These are phyloP conservation scores for Acanthamoeba castellanii DNA, from an alignment of 208 protist genomes.

Conservation along the genomic window DNA sequence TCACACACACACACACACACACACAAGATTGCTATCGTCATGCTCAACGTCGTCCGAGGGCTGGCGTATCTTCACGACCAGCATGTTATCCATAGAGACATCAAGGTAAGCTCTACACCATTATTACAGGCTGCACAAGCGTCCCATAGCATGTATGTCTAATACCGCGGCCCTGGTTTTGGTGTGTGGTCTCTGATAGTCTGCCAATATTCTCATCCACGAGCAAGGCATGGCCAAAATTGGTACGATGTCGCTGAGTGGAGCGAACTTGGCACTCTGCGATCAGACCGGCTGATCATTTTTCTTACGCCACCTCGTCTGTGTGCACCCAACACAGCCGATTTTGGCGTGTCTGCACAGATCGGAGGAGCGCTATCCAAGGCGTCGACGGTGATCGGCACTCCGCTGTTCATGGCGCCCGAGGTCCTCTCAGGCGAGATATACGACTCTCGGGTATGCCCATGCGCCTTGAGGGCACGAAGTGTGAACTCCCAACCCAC, in stretches of 20 bases:
- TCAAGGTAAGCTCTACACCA: not conserved
- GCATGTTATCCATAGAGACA: constrained; percentile 6
- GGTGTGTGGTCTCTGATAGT: not conserved
- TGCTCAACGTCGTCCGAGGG: constrained; percentile 32
- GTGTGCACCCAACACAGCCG: not conserved
- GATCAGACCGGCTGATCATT: no score
- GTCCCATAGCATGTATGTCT: not conserved
- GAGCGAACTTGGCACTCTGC: no score
- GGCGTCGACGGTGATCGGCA: constrained; percentile 27
- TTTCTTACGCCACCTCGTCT: no score
- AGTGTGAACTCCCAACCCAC: no score
- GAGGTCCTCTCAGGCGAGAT: not conserved
- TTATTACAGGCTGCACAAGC: no score
- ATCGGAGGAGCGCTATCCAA: constrained; percentile 9
- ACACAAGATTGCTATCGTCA: not conserved
- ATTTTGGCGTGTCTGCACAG: constrained; percentile 33
- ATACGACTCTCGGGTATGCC: not conserved
- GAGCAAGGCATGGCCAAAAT: constrained; percentile 43
- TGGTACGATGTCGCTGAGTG: not conserved
- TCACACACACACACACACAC: not conserved
- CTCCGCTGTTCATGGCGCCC: constrained; percentile 33
- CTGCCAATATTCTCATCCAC: constrained; percentile 35
- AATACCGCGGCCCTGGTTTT: not conserved
- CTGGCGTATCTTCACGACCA: constrained; percentile 35
- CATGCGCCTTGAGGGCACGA: not conserved